Evolutionary conservation across 805 yeast genomes (phyloP).

Genomic region (Candida vartiovaarae): DNA sequence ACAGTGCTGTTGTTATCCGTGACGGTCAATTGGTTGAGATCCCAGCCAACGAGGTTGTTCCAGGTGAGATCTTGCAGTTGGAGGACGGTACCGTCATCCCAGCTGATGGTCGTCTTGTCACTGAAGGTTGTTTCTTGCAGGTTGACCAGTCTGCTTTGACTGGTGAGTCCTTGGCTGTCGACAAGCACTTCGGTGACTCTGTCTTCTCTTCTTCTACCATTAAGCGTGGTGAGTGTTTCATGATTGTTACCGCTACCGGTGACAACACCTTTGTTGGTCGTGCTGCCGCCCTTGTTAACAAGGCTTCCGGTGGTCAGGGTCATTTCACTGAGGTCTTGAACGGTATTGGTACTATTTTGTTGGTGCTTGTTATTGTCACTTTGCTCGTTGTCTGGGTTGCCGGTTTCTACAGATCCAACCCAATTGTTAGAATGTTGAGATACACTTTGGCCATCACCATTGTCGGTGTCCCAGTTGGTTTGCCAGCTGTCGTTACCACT

Average conservation of each 20-base stretch:
- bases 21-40: conserved; percentile 72
- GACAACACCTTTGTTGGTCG: conserved; percentile 94
- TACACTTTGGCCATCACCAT: conserved; percentile 93
- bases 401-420: conserved; percentile 87
- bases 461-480: conserved; percentile 98
- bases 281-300: conserved; percentile 94
- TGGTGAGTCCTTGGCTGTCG: conserved; percentile 96
- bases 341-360: conserved; percentile 92
- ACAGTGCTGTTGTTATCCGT: conserved; percentile 80
- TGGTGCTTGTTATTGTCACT: conserved; percentile 83
- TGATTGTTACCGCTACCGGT: conserved; percentile 94
- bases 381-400: conserved; percentile 88
- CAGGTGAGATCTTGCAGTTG: conserved; percentile 88
- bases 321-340: conserved; percentile 96
- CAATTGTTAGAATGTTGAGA: conserved; percentile 82
- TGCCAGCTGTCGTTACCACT: conserved; percentile 97
- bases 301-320: conserved; percentile 89
- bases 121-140: conserved; percentile 82
- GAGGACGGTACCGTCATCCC: conserved; percentile 93
- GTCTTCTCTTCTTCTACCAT: conserved; percentile 90
- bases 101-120: conserved; percentile 85
- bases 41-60: conserved; percentile 81
- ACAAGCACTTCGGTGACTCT: conserved; percentile 82
- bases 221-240: conserved; percentile 91
- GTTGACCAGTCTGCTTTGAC: conserved; percentile 96